Evolutionary conservation across 2,329 filamentous ascomycete genomes (phyloP).

Genomic region (Diaporthe amygdali): DNA sequence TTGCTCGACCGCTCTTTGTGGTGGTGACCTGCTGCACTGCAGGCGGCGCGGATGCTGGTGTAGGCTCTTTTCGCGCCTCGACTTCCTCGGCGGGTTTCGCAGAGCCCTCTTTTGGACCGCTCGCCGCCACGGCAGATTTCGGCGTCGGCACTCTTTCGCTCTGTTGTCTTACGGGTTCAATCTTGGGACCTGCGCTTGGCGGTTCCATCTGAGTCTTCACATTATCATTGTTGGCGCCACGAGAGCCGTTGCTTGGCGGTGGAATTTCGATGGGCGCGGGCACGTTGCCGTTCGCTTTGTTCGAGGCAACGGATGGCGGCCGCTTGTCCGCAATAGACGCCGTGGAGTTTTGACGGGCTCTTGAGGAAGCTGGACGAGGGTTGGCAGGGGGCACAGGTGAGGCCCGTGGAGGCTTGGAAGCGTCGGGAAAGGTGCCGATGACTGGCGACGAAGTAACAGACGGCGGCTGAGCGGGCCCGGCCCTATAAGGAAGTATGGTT

Average conservation of each 20-base stretch:
- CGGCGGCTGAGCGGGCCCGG: constrained; percentile 55
- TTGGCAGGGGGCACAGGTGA: constrained; percentile 65
- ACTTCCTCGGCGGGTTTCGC: constrained; percentile 50
- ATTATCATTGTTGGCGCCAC: constrained; percentile 46
- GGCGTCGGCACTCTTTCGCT: constrained; percentile 24
- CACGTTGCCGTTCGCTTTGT: constrained; percentile 61
- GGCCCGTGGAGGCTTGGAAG: constrained; percentile 51
- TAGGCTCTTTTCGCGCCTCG: constrained; percentile 47
- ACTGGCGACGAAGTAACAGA: constrained; percentile 79
- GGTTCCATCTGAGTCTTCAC: constrained; percentile 55
- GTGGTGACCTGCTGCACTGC: constrained; percentile 44
- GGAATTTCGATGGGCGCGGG: constrained; percentile 43
- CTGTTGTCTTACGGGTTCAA: constrained; percentile 30
- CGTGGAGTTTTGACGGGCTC: constrained; percentile 77
- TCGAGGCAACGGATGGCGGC: constrained; percentile 65
- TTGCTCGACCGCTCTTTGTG: constrained; percentile 66
- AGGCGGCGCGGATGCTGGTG: constrained; percentile 43
- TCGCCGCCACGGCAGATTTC: constrained; percentile 30
- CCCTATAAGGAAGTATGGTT: constrained; percentile 34
- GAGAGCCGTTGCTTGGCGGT: constrained; percentile 35
- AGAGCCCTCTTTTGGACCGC: constrained; percentile 38
- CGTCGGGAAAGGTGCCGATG: constrained; percentile 70
- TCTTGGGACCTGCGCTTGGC: constrained; percentile 42
- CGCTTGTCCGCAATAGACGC: constrained; percentile 64
- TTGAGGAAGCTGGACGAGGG: constrained; percentile 69